Conservation (phyloP, 768 basidiomycete genomes). For the Mycena metata region DNA sequence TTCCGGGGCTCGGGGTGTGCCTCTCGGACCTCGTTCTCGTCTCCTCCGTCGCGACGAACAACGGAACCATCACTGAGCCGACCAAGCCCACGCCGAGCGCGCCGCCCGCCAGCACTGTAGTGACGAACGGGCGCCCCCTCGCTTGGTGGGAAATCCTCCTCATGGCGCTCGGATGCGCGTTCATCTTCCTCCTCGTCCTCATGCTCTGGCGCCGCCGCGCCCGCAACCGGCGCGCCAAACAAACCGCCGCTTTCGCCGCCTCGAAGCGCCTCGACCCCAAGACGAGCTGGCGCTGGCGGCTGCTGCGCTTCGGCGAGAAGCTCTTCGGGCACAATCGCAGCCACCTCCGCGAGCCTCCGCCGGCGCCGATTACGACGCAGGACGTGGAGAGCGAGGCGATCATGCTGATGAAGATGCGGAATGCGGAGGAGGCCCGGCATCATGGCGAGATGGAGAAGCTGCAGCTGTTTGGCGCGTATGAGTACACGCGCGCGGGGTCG, state of each 20-base stretch:
- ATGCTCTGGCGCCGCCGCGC: slow-evolving; percentile 79
- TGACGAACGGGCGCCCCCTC: slow-evolving; percentile 54
- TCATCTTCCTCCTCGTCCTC: slow-evolving; percentile 78
- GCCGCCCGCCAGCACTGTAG: slow-evolving; percentile 63
- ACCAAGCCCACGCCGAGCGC: slow-evolving; percentile 56
- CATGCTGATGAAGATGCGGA: slow-evolving; percentile 63
- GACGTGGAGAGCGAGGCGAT: slow-evolving; percentile 58
- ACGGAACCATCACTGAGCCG: slow-evolving; percentile 58
- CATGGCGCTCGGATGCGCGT: slow-evolving; percentile 85
- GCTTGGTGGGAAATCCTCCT: slow-evolving; percentile 90
- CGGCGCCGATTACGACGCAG: slow-evolving; percentile 41
- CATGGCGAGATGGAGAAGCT: slow-evolving; percentile 66
- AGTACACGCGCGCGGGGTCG: slow-evolving; percentile 58
- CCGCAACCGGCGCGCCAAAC: slow-evolving; percentile 75
- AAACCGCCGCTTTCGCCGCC: slow-evolving; percentile 74
- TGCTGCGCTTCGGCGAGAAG: slow-evolving; percentile 68
- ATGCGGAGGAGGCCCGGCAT: slow-evolving; percentile 65
- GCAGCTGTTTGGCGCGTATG: slow-evolving; percentile 60
- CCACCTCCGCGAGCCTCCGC: slow-evolving; percentile 26
- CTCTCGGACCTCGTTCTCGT: slow-evolving; percentile 79
- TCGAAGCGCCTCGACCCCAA: slow-evolving; percentile 66
- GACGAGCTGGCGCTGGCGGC: slow-evolving; percentile 66
- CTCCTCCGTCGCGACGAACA: slow-evolving; percentile 59
- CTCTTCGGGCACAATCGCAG: slow-evolving; percentile 64
- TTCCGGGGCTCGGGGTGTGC: slow-evolving; percentile 83